A percentile compares a stretch with the other conserved stretches of the same genome.
These are phyloP conservation scores for Leccinum rimulosum DNA, from an alignment of 768 basidiomycete genomes.

Conservation along the genomic window DNA sequence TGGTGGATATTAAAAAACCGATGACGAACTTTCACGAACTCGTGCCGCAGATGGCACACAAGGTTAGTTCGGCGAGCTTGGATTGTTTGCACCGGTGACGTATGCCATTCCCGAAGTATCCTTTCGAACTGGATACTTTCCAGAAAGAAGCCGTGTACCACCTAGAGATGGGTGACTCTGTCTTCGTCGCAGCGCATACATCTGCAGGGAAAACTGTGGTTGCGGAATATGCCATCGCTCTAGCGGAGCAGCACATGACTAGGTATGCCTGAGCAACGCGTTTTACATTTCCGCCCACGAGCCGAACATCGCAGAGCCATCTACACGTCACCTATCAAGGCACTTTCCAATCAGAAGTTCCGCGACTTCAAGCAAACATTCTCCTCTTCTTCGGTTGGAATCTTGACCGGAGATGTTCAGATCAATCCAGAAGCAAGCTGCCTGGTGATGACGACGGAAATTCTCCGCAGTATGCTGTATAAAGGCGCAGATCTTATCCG, in stretches of 20 bases:
- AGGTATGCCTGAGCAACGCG: constrained; percentile 47
- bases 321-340: constrained; percentile 98
- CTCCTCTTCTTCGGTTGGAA: constrained; percentile 86
- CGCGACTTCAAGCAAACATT: constrained; percentile 98
- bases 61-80: constrained; percentile 45
- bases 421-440: constrained; percentile 98
- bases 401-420: constrained; percentile 97
- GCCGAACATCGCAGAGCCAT: constrained; percentile 64
- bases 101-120: constrained; percentile 61
- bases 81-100: constrained; percentile 2
- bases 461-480: constrained; percentile 96
- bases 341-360: constrained; percentile 98
- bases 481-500: constrained; percentile 98
- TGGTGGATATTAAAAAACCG: constrained; percentile 89
- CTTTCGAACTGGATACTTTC: constrained; percentile 98
- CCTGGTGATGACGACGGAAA: constrained; percentile 97
- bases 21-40: constrained; percentile 87
- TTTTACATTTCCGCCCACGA: constrained; percentile 14
- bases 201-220: constrained; percentile 99
- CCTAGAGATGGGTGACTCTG: constrained; percentile 94
- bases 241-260: constrained; percentile 99
- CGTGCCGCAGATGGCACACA: constrained; percentile 95
- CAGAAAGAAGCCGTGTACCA: constrained; percentile 99
- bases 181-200: constrained; percentile 99
- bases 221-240: constrained; percentile 96